Base-by-base conservation (phyloP, 192 early-diverging fungal species). In the Gigaspora rosea region DNA sequence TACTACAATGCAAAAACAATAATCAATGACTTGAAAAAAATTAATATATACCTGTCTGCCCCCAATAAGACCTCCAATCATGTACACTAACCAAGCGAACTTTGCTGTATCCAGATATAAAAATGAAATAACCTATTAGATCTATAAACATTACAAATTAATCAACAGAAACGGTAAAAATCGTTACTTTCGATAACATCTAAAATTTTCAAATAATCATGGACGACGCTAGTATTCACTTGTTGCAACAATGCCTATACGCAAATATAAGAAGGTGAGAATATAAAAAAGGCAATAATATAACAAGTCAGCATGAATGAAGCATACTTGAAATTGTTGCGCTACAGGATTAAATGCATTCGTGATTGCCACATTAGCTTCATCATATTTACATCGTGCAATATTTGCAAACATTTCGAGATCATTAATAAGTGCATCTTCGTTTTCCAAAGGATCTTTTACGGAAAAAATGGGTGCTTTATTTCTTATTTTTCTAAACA, bases 31-130 rank as follows among this genome's bases (percentile, higher is more conserved):
- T 10, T 58, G 12, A 36, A 57, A 9, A 33, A 3, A 58, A 58
- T 15, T 48, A 0, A 66, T 18, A 50, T 82, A 76, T 85, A 88
- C 88, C 35, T 88, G 87, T 56, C 95, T 83, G n/a, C 85, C 90
- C 8, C 90, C 89, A 57, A 96, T 82, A 66, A 88, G 88, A 66
- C 86, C 82, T 2, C 88, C 91, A 54, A 90, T 90, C 10, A 92
- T 88, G 58, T 96, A 95, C 11, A 95, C 87, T 41, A 95, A 80
- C 93, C 92, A 95, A 0, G 94, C 88, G 75, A 95, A 84, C 80
- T 94, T 73, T 11, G 72, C 72, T 73, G 27, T 61, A 52, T 1
- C 9, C 8, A 52, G 22, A 54, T 52, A 27, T 3, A 4, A 11
- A 20, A 3, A 67, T 15, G 1, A 73, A 22, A 22, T 46, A 41